Evolutionary conservation across 768 basidiomycete genomes (phyloP).

Genomic region (Suillus plorans): DNA sequence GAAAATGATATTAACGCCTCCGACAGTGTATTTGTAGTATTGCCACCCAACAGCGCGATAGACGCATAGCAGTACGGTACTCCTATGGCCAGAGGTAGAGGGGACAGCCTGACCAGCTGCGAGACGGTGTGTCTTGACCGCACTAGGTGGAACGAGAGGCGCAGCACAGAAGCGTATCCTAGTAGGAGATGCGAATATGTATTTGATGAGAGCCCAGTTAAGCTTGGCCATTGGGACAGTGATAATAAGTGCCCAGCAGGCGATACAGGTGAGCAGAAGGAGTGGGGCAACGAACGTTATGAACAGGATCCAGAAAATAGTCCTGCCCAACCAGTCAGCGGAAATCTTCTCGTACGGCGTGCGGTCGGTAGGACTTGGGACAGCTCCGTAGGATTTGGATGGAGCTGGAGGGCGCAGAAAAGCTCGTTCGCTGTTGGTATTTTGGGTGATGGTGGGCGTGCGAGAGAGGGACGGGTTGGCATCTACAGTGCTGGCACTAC

Average conservation of each 20-base stretch:
- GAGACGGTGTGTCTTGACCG: conserved; percentile 68
- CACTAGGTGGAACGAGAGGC: conserved; percentile 46
- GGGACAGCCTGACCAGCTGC: conserved; percentile 90
- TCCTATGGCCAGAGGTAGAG: conserved; percentile 60
- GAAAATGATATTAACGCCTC: conserved; percentile 98
- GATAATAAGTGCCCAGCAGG: conserved; percentile 95
- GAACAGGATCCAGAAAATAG: conserved; percentile 83
- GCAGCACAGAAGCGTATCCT: conserved; percentile 92
- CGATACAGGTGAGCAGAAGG: conserved; percentile 81
- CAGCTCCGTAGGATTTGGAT: conserved; percentile 70
- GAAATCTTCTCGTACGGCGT: conserved; percentile 24
- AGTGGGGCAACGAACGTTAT: conserved; percentile 80
- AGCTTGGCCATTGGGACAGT: conserved; percentile 98
- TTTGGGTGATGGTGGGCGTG: conserved; percentile 43
- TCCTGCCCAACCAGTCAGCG: conserved; percentile 61
- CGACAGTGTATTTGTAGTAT: conserved; percentile 99
- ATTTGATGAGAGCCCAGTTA: conserved; percentile 89
- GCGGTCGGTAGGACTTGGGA: conserved; percentile 27
- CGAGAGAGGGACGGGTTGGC: conserved; percentile 41
- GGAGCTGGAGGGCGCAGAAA: conserved; percentile 36
- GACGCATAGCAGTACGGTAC: conserved; percentile 91
- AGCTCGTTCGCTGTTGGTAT: conserved; percentile 46
- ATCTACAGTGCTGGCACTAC: conserved; percentile 18
- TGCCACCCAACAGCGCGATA: conserved; percentile 87
- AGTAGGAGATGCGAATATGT: conserved; percentile 77